Evolutionary conservation across 2,329 filamentous ascomycete genomes (phyloP).

Genomic region (Ascochyta lentis): DNA sequence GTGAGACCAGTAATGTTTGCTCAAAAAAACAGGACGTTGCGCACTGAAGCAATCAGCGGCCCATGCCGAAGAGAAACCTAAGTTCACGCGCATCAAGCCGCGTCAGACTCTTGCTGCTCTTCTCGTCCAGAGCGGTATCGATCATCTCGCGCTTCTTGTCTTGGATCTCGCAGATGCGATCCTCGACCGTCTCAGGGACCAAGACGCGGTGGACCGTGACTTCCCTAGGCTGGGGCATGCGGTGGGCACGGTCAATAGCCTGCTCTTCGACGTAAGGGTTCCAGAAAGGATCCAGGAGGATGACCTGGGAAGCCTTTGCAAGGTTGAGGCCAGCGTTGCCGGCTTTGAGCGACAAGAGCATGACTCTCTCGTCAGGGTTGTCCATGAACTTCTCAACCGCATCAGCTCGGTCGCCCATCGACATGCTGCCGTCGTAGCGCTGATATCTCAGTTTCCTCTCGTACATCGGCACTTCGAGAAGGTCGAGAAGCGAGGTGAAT

Average conservation of each 20-base stretch:
- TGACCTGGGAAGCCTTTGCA: slow-evolving; percentile 80
- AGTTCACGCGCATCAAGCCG: slow-evolving; percentile 72
- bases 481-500: slow-evolving; percentile 79
- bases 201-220: slow-evolving; percentile 84
- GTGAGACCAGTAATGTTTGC: not conserved
- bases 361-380: slow-evolving; percentile 66
- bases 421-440: slow-evolving; percentile 82
- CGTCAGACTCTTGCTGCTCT: slow-evolving; percentile 69
- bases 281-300: slow-evolving; percentile 94
- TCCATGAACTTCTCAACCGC: slow-evolving; percentile 73
- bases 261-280: slow-evolving; percentile 94
- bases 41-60: not conserved
- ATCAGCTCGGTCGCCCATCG: slow-evolving; percentile 67
- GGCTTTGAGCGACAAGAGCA: slow-evolving; percentile 80
- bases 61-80: slow-evolving; percentile 69
- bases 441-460: slow-evolving; percentile 64
- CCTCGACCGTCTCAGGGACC: slow-evolving; percentile 80
- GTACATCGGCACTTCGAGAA: slow-evolving; percentile 74
- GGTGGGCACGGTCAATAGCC: slow-evolving; percentile 86
- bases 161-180: slow-evolving; percentile 81
- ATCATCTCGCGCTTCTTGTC: slow-evolving; percentile 79
- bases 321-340: slow-evolving; percentile 88
- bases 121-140: slow-evolving; percentile 79
- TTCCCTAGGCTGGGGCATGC: slow-evolving; percentile 77
- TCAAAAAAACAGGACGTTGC: not conserved